Base-by-base conservation (phyloP, 192 early-diverging fungal species). In the Cetraspora pellucida region DNA sequence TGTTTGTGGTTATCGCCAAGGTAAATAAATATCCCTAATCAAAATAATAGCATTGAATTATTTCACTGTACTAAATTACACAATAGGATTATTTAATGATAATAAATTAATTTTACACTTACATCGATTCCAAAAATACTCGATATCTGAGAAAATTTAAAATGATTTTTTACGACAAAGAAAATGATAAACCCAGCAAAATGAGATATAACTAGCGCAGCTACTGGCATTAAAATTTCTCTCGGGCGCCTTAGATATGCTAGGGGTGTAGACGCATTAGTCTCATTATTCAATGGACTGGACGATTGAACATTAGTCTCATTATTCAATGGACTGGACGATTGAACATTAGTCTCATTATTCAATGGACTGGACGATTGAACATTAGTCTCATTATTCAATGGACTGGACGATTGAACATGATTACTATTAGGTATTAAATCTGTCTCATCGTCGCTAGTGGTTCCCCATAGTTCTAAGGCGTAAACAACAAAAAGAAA, bases 101-200 rank as follows among this genome's bases (percentile, higher is more conserved):
- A 0, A 65, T 5, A 6, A 25, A 19, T 37, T 46, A 59, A 72
- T 43, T 14, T 21, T 30, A 59, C 6, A 46, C 49, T 44, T 58
- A 58, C 64, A 21, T 65, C 54, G 21, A 73, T 49, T 27, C 30
- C 30, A 70, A 64, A 77, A 19, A 49, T 55, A 47, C 65, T 37
- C 14, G 55, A 17, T 27, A 67, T 55, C 31, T 58, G 17, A 45
- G 28, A 60, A 43, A 49, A 37, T 10, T 37, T 14, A 47, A 66
- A 68, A 68, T 66, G 45, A 72, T 74, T 67, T 21, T 50, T 57
- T 8, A 72, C 63, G 13, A 84, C 23, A 45, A 78, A 80, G 23
- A 84, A 84, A 23, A 80, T 79, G 4, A 77, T 30, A 1, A 84
- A 27, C 16, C 82, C 85, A 25, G 80, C 72, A 37, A 75, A 10